Percentiles rank a stretch among this genome's conserved stretches.
phyloP scores from a whole-genome alignment of 2,329 filamentous ascomycete species.

The Clarireedia hainanense region DNA sequence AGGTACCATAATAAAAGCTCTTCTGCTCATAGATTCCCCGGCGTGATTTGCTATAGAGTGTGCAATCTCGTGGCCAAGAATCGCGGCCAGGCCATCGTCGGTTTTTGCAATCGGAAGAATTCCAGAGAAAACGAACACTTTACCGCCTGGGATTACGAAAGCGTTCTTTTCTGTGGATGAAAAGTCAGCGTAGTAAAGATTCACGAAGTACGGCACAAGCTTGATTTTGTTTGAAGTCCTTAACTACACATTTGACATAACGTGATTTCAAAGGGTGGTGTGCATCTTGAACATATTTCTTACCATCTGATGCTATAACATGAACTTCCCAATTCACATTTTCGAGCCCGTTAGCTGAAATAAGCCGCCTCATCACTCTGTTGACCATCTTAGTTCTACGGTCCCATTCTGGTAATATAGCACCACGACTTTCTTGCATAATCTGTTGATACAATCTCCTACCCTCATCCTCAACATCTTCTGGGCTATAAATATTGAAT shows the following conservation, averaged over 20 bases:
- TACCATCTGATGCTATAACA: slow-evolving; percentile 60
- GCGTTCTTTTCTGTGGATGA: slow-evolving; percentile 48
- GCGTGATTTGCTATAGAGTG: slow-evolving; percentile 65
- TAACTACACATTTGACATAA: no score
- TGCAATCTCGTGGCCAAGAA: slow-evolving; percentile 73
- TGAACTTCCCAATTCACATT: slow-evolving; percentile 60
- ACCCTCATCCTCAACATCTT: slow-evolving; percentile 46
- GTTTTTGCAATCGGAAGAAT: slow-evolving; percentile 59
- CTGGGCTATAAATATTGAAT: slow-evolving; percentile 61
- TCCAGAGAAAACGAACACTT: slow-evolving; percentile 72
- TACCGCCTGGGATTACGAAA: slow-evolving; percentile 70
- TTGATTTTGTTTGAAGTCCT: no score
- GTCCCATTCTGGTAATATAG: slow-evolving; percentile 51
- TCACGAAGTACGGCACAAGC: neutral
- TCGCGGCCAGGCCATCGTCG: slow-evolving; percentile 64
- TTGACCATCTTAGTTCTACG: slow-evolving; percentile 47
- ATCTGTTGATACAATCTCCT: slow-evolving; percentile 48
- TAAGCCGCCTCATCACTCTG: slow-evolving; percentile 56
- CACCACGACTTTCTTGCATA: slow-evolving; percentile 44
- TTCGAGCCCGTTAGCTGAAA: slow-evolving; percentile 57
- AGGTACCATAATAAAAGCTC: slow-evolving; percentile 30
- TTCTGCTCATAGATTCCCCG: slow-evolving; percentile 50
- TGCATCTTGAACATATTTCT: no score
- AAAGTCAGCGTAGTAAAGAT: neutral
- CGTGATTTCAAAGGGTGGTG: no score